These are phyloP conservation scores for Crithidia acanthocephali DNA, from an alignment of 208 protist genomes.

Conservation along the genomic window DNA sequence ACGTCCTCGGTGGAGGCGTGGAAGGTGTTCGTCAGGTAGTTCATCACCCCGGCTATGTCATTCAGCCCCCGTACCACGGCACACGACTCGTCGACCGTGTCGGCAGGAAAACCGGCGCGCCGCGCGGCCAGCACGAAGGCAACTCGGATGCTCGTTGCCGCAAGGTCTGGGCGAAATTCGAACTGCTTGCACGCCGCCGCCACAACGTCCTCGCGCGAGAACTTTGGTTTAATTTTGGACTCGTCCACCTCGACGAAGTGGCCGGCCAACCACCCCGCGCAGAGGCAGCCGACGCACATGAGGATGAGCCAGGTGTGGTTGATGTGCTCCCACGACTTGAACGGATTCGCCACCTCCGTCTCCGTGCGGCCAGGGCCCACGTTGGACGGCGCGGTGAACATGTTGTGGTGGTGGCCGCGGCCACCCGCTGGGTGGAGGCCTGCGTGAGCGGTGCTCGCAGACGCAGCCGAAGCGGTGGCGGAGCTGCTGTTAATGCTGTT, in stretches of 20 bases:
- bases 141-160: slow-evolving; percentile 75
- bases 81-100: slow-evolving; percentile 81
- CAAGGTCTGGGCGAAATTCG: slow-evolving; percentile 84
- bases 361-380: slow-evolving; percentile 47
- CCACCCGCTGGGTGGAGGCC: neutral
- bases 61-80: slow-evolving; percentile 66
- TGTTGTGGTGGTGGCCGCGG: slow-evolving; percentile 11
- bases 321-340: slow-evolving; percentile 89
- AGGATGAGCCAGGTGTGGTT: slow-evolving; percentile 84
- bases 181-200: slow-evolving; percentile 62
- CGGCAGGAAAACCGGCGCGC: slow-evolving; percentile 59
- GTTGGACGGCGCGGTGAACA: slow-evolving; percentile 57
- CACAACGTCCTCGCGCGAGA: slow-evolving; percentile 58
- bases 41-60: slow-evolving; percentile 78
- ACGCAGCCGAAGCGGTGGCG: neutral
- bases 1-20: slow-evolving; percentile 68
- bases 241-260: slow-evolving; percentile 81
- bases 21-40: slow-evolving; percentile 58
- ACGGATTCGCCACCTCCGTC: slow-evolving; percentile 74
- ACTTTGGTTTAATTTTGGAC: slow-evolving; percentile 69
- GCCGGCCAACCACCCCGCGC: slow-evolving; percentile 67
- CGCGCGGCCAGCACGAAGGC: slow-evolving; percentile 85
- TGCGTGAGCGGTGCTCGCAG: neutral
- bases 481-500: neutral
- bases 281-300: slow-evolving; percentile 82